phyloP scores from a whole-genome alignment of 1,139 yeast species.

The Fermentozyma sake region DNA sequence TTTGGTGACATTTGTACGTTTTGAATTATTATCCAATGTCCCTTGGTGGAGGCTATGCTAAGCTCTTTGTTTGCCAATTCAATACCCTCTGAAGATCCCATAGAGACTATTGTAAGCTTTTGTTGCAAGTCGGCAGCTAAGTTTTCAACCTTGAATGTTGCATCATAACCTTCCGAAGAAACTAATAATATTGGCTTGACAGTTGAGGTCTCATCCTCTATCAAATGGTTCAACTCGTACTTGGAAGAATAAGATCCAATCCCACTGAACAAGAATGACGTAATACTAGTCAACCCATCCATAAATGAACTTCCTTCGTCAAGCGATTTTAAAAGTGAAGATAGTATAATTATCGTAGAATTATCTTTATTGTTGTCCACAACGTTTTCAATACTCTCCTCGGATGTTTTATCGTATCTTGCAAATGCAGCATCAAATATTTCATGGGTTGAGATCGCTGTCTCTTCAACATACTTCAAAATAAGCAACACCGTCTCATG shows the following conservation, averaged over 20 bases:
- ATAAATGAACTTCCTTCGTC: constrained; percentile 16
- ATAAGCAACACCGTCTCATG: constrained; percentile 10
- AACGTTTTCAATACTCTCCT: constrained; percentile 5
- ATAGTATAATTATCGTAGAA: constrained; percentile 9
- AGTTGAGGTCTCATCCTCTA: constrained; percentile 4
- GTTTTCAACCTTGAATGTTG: constrained; percentile 50
- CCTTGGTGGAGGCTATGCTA: constrained; percentile 38
- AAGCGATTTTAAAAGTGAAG: constrained; percentile 10
- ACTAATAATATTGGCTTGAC: constrained; percentile 52
- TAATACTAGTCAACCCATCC: constrained; percentile 13
- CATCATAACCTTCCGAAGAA: constrained; percentile 63
- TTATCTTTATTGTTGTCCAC: constrained; percentile 14
- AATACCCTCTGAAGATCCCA: constrained; percentile 74
- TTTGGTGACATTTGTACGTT: constrained; percentile 68
- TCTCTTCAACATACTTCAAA: constrained; percentile 5
- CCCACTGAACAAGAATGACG: constrained; percentile 22
- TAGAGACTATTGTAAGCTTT: constrained; percentile 47
- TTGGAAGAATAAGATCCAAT: constrained; percentile 21
- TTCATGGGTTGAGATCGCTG: constrained; percentile 2
- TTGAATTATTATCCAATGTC: constrained; percentile 71
- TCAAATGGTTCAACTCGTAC: constrained; percentile 23
- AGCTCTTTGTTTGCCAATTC: constrained; percentile 54
- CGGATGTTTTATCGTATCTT: constrained; percentile 5
- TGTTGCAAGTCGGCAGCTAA: constrained; percentile 28
- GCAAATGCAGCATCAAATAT: constrained; percentile 9